Conservation (phyloP, 768 basidiomycete genomes). For the Candolleomyces efflorescens region DNA sequence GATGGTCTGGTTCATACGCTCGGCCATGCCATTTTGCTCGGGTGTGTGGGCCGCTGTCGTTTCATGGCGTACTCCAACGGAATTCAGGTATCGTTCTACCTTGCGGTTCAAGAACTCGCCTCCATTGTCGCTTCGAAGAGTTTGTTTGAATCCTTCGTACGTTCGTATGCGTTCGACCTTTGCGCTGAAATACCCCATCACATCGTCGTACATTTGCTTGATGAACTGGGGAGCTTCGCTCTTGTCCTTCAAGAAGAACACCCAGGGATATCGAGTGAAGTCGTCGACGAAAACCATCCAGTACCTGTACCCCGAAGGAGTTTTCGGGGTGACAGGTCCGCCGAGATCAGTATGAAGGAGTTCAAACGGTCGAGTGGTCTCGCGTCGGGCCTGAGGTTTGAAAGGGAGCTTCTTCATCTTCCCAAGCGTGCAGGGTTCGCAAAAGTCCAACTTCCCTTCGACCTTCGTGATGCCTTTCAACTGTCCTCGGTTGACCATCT, state of each 20-base stretch:
- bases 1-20: constrained; percentile 24
- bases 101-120: constrained; percentile 7
- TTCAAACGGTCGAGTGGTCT: background rate
- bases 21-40: constrained; percentile 26
- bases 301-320: constrained; percentile 10
- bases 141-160: background rate
- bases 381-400: constrained; percentile 1
- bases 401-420: constrained; percentile 13
- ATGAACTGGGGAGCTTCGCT: constrained; percentile 5
- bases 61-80: constrained; percentile 7
- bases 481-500: constrained; percentile 7
- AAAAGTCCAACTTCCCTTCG: constrained; percentile 5
- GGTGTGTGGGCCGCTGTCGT: constrained; percentile 12
- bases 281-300: constrained; percentile 17
- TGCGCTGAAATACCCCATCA: constrained; percentile 1
- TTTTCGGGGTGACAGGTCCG: constrained; percentile 8
- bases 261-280: constrained; percentile 6
- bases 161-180: constrained; percentile 7
- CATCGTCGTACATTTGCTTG: constrained; percentile 3
- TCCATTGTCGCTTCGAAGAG: constrained; percentile 8
- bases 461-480: background rate
- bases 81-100: constrained; percentile 4
- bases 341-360: constrained; percentile 11
- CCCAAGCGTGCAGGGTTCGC: constrained; percentile 8
- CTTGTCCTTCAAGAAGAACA: constrained; percentile 13